Percentiles rank a stretch among this genome's conserved stretches.
Conservation (phyloP, 73 alveolate genomes). For the Paraurostyla sp. region DNA sequence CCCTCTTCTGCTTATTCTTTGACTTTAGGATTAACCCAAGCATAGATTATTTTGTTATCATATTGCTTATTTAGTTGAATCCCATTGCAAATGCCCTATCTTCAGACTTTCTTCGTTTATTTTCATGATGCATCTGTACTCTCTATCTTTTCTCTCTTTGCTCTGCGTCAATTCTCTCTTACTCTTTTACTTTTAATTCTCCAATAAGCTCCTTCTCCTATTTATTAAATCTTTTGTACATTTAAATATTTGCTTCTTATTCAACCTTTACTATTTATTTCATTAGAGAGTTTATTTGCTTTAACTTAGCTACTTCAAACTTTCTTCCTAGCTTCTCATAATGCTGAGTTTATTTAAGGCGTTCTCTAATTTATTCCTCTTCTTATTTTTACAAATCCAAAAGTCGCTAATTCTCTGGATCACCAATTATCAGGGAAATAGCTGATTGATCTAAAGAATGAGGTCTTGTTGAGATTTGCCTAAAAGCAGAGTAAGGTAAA, state of each 20-base stretch:
- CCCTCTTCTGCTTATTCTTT: not conserved
- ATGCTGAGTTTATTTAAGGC: not conserved
- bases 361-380: not conserved
- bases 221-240: slow-evolving; percentile 11
- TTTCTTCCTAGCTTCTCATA: slow-evolving; percentile 7
- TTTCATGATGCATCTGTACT: not conserved
- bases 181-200: not conserved
- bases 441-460: not conserved
- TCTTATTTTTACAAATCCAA: slow-evolving; percentile 14
- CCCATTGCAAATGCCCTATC: slow-evolving; percentile 11
- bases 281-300: slow-evolving; percentile 4
- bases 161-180: not conserved
- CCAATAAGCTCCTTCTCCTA: slow-evolving; percentile 17
- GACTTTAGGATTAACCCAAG: not conserved
- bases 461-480: not conserved
- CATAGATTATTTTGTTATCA: slow-evolving; percentile 2
- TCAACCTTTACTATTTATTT: slow-evolving; percentile 22
- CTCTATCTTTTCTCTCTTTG: not conserved
- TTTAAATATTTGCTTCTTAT: slow-evolving; percentile 17
- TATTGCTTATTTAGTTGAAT: slow-evolving; percentile 20
- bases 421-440: slow-evolving; percentile 32
- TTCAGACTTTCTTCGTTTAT: not conserved
- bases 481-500: not conserved
- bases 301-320: slow-evolving; percentile 21
- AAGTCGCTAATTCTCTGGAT: not conserved